Base-by-base conservation (phyloP, 257 asterid genomes). In the Fraxinus americana region DNA sequence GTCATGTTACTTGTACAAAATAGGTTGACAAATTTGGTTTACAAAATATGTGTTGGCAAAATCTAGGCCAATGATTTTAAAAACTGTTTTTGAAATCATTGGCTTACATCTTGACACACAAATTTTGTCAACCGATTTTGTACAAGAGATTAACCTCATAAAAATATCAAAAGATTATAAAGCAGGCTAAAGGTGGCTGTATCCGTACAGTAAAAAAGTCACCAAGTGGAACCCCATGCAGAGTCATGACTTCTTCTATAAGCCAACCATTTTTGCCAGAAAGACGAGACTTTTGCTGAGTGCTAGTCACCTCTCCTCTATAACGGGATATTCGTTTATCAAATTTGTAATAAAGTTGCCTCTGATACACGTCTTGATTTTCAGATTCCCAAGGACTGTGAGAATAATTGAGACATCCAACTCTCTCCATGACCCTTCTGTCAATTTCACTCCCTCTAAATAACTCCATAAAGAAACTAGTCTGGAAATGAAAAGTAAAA, bases 301-400 rank as follows among this genome's bases (percentile, higher is more conserved):
- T 92, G 95, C 99, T 93, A 0, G 98, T 96, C 70, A 93, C 97
- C 84, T 92, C 98, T 83, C 97, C 99, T 80, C 96, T 80, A 52
- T 90, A 93, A 67, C 92, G 94, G 10, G 98, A 96, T 52, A 96
- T 83, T 7, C 82, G 86, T 80, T 88, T 92, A 66, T 93, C 97
- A 67, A 93, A 93, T 78, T 93, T 93, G 89, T 96, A 93, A 65
- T 91, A 91, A 38, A 93, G 92, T 74, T 93, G 97, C 78, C 99
- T 90, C 85, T 91, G 98, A 78, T 88, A 81, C 54, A 91, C 97
- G 29, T 96, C 96, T 3, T 88, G 87, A 81, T 92, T 92, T 75
- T 93, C 99, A 10, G 97, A 87, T 82, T 93, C 98, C 99, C 98
- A 96, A 2, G 96, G 92, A 82, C 96, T 88, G 85, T 59, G 87